Evolutionary conservation across 331 rosid species (phyloP), one percentile per base, ranked within the genome.

Genomic region (Malus hybrid): DNA sequence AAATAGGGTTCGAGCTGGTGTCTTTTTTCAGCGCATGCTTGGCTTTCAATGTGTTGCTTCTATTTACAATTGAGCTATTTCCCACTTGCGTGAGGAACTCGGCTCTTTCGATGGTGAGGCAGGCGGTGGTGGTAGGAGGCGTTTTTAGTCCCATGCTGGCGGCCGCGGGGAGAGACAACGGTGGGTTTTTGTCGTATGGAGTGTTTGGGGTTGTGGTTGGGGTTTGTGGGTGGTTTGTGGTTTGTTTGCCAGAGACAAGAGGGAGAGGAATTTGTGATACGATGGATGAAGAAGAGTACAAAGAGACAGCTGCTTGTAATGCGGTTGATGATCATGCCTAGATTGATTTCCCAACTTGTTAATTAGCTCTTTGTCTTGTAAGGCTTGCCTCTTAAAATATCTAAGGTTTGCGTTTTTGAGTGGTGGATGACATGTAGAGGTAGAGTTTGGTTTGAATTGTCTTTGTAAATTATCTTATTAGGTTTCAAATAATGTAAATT

Each of bases 51-150:
- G 14, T 86, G 9, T 72, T 79, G 62, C 59, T 91, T 2, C 79
- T 91, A 19, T 89, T 72, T 67, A 76, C 89, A 0, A 75, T 87
- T 0, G 97, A 89, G 84, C 28, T 91, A 72, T 89, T 91, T 19
- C 96, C 91, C 1, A 89, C 96, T 0, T 82, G 90, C 70, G 93
- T 91, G 15, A 29, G 93, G 42, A 91, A 91, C 81, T 83, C 93
- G 1, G 96, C 89, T 1, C 6, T 85, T 67, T 83, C 96, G 0
- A 70, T 91, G 89, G 91, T 86, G 31, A 82, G 97, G 80, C 88
- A 88, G 10, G 89, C 96, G 3, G 61, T 82, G 69, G 96, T 89
- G 76, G 2, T 91, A 20, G 97, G 97, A 3, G 96, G 97, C 6
- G 78, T 80, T 20, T 76, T 89, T 9, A 75, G 89, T 61, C 89